These are phyloP conservation scores for Pouteria campechiana DNA, from an alignment of 179 eudicot species.

Conservation along the genomic window DNA sequence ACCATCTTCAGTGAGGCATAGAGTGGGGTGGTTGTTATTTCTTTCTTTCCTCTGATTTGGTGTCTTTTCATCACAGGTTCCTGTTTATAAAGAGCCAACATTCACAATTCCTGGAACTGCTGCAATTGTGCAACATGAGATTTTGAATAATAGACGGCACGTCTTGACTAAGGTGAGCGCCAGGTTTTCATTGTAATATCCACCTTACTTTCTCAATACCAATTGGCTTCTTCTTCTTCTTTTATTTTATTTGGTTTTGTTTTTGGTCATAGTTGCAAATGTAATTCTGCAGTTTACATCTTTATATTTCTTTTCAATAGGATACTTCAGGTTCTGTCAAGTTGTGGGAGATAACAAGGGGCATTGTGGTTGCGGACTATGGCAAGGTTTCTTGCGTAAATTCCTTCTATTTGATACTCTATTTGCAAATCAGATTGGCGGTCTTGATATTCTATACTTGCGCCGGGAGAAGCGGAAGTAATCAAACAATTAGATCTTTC, in stretches of 20 bases:
- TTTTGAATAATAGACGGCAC: constrained; percentile 85
- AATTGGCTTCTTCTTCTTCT: too few species aligned
- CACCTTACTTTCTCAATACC: too few species aligned
- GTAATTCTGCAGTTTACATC: not conserved
- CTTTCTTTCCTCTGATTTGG: not conserved
- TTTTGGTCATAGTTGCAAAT: not conserved
- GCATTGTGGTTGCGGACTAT: constrained; percentile 66
- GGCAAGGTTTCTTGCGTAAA: constrained; percentile 51
- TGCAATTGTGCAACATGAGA: constrained; percentile 85
- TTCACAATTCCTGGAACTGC: constrained; percentile 65
- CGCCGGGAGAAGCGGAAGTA: not conserved
- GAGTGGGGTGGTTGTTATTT: too few species aligned
- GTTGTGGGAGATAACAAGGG: constrained; percentile 94
- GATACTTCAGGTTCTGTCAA: constrained; percentile 87
- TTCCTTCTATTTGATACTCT: not conserved
- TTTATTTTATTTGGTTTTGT: not conserved
- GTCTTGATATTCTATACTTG: not conserved
- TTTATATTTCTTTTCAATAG: constrained; percentile 2
- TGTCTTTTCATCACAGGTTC: constrained; percentile 32
- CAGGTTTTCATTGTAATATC: too few species aligned
- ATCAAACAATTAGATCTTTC: too few species aligned
- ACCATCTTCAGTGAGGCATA: too few species aligned
- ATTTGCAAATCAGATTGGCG: not conserved
- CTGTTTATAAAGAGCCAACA: constrained; percentile 64
- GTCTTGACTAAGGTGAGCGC: constrained; percentile 72